Evolutionary conservation across 1,139 yeast species (phyloP).

Genomic region (Pichia inconspicua): DNA sequence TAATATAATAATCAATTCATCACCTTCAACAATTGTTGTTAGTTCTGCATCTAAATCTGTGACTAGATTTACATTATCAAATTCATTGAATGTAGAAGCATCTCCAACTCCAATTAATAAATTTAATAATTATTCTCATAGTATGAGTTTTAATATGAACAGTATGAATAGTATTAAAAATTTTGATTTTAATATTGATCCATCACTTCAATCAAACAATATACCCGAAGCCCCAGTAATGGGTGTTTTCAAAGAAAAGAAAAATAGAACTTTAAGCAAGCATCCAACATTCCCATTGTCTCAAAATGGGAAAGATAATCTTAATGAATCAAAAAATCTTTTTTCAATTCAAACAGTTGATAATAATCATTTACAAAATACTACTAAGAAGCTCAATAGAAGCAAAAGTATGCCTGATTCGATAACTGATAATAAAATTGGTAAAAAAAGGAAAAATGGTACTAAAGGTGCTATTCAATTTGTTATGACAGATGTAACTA

Average conservation of each 20-base stretch:
- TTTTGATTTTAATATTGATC: background rate
- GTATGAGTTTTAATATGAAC: background rate
- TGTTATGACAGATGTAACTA: conserved; percentile 15
- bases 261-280: conserved; percentile 3
- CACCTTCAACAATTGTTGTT: conserved; percentile 15
- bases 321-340: background rate
- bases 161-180: background rate
- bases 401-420: conserved; percentile 5
- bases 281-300: conserved; percentile 2
- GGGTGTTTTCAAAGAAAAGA: conserved; percentile 11
- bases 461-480: conserved; percentile 9
- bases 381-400: conserved; percentile 2
- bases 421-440: background rate
- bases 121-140: background rate
- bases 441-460: conserved; percentile 3
- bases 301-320: background rate
- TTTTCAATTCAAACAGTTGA: background rate
- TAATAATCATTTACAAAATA: background rate
- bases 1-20: conserved; percentile 10
- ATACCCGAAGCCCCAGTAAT: conserved; percentile 7
- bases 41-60: conserved; percentile 11
- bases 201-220: background rate
- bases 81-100: conserved; percentile 4
- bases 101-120: conserved; percentile 16
- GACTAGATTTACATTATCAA: background rate